phyloP scores from a whole-genome alignment of 768 basidiomycete species.

The Kwoniella bestiolae region DNA sequence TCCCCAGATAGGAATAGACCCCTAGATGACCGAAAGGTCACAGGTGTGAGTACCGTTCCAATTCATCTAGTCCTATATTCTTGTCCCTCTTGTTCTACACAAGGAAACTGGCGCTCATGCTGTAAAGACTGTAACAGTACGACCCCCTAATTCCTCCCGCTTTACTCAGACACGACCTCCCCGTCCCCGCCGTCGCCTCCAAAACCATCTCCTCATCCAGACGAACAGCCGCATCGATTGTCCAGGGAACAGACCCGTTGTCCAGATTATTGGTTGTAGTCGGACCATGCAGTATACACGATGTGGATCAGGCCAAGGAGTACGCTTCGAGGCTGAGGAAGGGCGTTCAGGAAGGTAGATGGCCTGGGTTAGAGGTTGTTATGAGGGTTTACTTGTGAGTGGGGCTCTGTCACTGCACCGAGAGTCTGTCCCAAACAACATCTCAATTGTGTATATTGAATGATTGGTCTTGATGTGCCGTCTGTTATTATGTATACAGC shows the following conservation, averaged over 20 bases:
- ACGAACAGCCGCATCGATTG: conserved; percentile 74
- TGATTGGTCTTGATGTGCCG: no score
- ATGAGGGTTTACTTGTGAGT: conserved; percentile 98
- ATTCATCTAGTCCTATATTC: background rate
- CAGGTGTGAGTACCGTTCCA: conserved; percentile 39
- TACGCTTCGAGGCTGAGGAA: conserved; percentile 59
- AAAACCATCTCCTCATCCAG: conserved; percentile 79
- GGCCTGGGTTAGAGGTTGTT: conserved; percentile 77
- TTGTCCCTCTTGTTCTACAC: background rate
- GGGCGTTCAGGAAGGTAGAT: conserved; percentile 68
- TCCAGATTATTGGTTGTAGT: conserved; percentile 87
- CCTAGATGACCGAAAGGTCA: conserved; percentile 51
- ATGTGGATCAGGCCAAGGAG: conserved; percentile 72
- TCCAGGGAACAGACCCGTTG: conserved; percentile 72
- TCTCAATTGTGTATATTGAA: no score
- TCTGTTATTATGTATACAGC: no score
- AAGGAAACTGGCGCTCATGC: no score
- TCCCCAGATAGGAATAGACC: conserved; percentile 46
- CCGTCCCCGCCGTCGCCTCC: conserved; percentile 68
- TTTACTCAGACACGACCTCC: conserved; percentile 83
- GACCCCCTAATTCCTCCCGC: conserved; percentile 96
- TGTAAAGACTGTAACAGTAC: conserved; percentile 64
- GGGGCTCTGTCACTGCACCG: background rate
- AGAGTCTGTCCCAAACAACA: no score
- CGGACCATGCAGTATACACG: conserved; percentile 95